Evolutionary conservation across 176 grass and related monocot species (phyloP).

Genomic region (Aegilops speltoides): DNA sequence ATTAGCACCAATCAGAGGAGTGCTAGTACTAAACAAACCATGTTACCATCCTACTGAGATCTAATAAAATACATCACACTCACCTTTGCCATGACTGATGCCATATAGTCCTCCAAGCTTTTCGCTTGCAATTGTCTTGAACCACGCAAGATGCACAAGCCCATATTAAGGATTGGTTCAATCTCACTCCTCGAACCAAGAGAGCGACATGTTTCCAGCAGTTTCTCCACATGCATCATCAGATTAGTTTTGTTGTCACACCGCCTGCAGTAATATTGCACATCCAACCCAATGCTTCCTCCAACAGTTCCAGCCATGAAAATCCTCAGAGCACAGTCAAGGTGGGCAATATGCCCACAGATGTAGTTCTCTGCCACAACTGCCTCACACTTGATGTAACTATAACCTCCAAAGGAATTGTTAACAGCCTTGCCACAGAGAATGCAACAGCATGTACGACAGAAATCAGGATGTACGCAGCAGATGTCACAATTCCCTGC

Average conservation of each 20-base stretch:
- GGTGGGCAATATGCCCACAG: constrained; percentile 82
- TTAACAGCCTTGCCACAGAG: constrained; percentile 70
- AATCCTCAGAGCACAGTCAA: constrained; percentile 81
- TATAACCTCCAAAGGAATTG: constrained; percentile 53
- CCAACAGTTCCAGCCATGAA: constrained; percentile 95
- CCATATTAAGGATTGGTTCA: constrained; percentile 60
- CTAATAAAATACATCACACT: constrained; percentile 8
- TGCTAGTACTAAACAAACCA: constrained; percentile 15
- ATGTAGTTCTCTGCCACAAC: constrained; percentile 56
- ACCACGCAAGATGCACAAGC: constrained; percentile 68
- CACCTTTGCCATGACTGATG: constrained; percentile 55
- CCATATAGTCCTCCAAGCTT: constrained; percentile 56
- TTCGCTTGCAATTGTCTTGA: constrained; percentile 51
- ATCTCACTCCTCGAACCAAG: constrained; percentile 58
- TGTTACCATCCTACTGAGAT: constrained; percentile 12
- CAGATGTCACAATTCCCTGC: constrained; percentile 71
- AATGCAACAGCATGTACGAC: constrained; percentile 89
- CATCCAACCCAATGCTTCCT: constrained; percentile 70
- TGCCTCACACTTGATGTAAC: constrained; percentile 74
- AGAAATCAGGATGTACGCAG: constrained; percentile 71
- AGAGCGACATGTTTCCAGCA: constrained; percentile 60
- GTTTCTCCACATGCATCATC: constrained; percentile 57
- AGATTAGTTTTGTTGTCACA: constrained; percentile 93
- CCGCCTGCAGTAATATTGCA: constrained; percentile 81
- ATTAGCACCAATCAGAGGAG: constrained; percentile 30